Base-by-base conservation (phyloP, 2,329 filamentous ascomycete species). In the Cladosporium phlei region DNA sequence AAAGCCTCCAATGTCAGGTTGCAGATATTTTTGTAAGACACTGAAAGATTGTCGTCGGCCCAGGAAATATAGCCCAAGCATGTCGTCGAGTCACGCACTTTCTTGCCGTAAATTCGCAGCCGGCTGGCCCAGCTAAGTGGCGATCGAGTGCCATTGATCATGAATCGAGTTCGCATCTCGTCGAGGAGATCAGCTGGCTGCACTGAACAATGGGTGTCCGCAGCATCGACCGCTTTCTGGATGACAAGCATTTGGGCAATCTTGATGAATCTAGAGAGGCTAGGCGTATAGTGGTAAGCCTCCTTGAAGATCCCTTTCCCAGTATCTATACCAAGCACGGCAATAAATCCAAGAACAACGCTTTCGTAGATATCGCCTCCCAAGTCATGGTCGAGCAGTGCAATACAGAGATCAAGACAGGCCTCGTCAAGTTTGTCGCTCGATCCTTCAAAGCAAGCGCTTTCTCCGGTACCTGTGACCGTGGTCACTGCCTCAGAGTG, bases 241-340 rank as follows among this genome's bases (percentile, higher is more conserved):
- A 55, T 32, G 5, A 57, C 51, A 27, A 59, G 55, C 48, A 57
- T 54, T 32, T 59, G 34, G 2, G 49, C 47, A 2, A 58, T 53
- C 44, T 57, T 59, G 27, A 56, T 54, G 17, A 54, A 56, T 17
- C 47, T 53, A n/a, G 52, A 57, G 5, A 57, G 53, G 12, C 38
- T 24, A 9, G 50, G 39, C 20, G 49, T 54, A 45, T 53, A 56
- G 27, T 30, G 28, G 4, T 43, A 17, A n/a, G 54, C 45, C 24
- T 50, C 45, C 10, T 43, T 27, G 24, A 57, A 50, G 17, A 35
- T 30, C 4, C 32, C 32, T 11, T 43, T 43, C 3, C 43, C 38
- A 9, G 38, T 11, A 21, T 56, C 47, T 2, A 56, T 50, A 2
- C 49, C 47, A 14, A 54, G 38, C 3, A 51, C 48, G 14, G 55